Conservation (phyloP, 2,329 filamentous ascomycete genomes). For the Blumeria graminis region DNA sequence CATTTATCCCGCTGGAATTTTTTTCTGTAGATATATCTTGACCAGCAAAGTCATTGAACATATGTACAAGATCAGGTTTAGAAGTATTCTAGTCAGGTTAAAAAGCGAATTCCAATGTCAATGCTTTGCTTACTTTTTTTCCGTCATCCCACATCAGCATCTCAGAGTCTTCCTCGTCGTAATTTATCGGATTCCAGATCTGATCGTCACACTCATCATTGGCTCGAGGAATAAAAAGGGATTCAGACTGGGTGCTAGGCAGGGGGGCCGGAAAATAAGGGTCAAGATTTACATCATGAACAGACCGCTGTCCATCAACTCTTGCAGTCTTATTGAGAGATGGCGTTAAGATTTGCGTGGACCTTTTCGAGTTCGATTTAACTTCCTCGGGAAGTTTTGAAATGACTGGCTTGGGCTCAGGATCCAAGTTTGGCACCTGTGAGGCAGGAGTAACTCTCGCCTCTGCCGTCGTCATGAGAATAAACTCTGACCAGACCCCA, state of each 20-base stretch:
- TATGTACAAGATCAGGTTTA: too few relatives aligned
- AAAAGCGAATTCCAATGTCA: neutral
- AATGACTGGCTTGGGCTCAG: constrained; percentile 10
- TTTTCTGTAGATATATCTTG: too few relatives aligned
- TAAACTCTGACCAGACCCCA: constrained; percentile 49
- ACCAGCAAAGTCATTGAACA: too few relatives aligned
- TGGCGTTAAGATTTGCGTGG: constrained; percentile 9
- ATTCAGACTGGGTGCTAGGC: constrained; percentile 36
- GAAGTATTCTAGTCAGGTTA: too few relatives aligned
- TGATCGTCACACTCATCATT: constrained; percentile 32
- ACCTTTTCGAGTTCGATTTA: constrained; percentile 10
- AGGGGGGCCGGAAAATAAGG: constrained; percentile 29
- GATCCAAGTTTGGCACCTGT: constrained; percentile 3
- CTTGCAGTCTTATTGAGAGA: constrained; percentile 6
- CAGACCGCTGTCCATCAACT: neutral
- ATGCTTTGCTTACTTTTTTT: constrained; percentile 26
- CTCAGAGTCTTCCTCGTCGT: constrained; percentile 38
- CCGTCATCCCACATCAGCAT: constrained; percentile 52
- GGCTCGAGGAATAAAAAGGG: constrained; percentile 39
- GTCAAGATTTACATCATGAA: constrained; percentile 15
- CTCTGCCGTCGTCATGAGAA: constrained; percentile 62
- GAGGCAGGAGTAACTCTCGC: constrained; percentile 13
- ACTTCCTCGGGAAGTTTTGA: constrained; percentile 10
- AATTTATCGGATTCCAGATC: constrained; percentile 47
- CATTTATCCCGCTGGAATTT: too few relatives aligned